Percentiles rank a stretch among this genome's conserved stretches.
Evolutionary conservation across 1,284 basidiomycete species (phyloP).

Genomic region (Papiliotrema flavescens): DNA sequence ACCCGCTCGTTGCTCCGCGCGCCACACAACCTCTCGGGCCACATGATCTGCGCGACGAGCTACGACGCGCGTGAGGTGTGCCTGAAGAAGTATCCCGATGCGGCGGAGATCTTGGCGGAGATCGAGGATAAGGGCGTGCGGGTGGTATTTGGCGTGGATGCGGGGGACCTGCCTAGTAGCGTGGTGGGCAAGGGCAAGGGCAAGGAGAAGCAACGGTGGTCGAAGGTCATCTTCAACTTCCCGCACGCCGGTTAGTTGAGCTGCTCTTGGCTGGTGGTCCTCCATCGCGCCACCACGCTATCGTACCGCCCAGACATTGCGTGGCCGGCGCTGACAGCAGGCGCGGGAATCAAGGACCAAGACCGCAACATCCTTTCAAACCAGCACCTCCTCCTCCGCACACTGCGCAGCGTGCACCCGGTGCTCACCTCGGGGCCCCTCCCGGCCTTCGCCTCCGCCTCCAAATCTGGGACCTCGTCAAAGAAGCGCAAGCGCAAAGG

Average conservation of each 20-base stretch:
- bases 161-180: conserved; percentile 65
- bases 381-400: conserved; percentile 80
- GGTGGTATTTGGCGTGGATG: conserved; percentile 82
- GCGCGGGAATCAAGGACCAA: conserved; percentile 90
- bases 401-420: conserved; percentile 69
- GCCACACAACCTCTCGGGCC: conserved; percentile 59
- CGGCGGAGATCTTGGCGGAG: conserved; percentile 58
- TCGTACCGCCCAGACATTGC: too few species aligned
- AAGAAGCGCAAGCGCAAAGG: conserved; percentile 6
- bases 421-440: conserved; percentile 59
- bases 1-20: conserved; percentile 66
- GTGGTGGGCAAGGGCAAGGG: conserved; percentile 49
- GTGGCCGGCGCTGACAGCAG: conserved; percentile 54
- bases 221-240: conserved; percentile 87
- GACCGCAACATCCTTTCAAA: conserved; percentile 90
- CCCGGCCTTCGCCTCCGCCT: conserved; percentile 14
- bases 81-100: conserved; percentile 80
- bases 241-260: conserved; percentile 77
- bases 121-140: conserved; percentile 63
- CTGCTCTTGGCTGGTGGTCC: too few species aligned
- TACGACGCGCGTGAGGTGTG: conserved; percentile 78
- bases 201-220: conserved; percentile 58
- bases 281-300: too few species aligned
- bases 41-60: conserved; percentile 77
- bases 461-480: conserved; percentile 1